Base-by-base conservation (phyloP, 495 filamentous ascomycete genomes). In the Hypoxylon crocopeplum region DNA sequence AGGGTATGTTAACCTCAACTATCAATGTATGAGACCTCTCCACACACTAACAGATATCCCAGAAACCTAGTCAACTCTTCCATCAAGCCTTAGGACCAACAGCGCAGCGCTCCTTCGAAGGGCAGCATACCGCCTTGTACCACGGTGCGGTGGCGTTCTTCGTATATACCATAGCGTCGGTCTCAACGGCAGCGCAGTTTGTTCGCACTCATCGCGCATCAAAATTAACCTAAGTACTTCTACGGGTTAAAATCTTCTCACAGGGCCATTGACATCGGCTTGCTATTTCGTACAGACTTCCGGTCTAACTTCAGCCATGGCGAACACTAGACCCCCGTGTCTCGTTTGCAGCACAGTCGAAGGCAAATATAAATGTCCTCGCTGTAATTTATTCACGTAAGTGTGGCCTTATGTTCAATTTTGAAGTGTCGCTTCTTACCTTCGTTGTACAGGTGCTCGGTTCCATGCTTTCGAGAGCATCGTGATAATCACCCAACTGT, bases 401-500 rank as follows among this genome's bases (percentile, higher is more conserved):
- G 74, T 69, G 17, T 30, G 12, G n/a, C 19, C 37, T 2, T 16
- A 17, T 52, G 27, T n/a, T 6, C 2, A 1, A 29, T 8, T 3
- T 30, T 7, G 7, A 16, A n/a, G 17, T 7, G 1, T 19, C 19
- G 10, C 46, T 48, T 56, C 46, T 58, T 12, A 56, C 33, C 34
- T 37, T 19, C 16, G 22, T 25, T 34, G n/a, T 16, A 19, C 37
- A 92, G 88, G 65, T 92, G 88, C 63, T 91, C 88, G 1, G 77
- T 89, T 38, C 72, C 79, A 19, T 92, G 88, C 71, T 88, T 82
- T 50, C 84, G 82, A 59, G 70, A 77, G 21, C 88, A 92, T 74
- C 87, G 82, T 16, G 65, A 66, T 5, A 68, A 56, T 39, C 68
- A 70, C 40, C 68, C 65, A 1, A 25, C 44, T 37, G 33, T 65